Evolutionary conservation across 345 rosid species (phyloP).

Genomic region (Eucalyptus paniculata): DNA sequence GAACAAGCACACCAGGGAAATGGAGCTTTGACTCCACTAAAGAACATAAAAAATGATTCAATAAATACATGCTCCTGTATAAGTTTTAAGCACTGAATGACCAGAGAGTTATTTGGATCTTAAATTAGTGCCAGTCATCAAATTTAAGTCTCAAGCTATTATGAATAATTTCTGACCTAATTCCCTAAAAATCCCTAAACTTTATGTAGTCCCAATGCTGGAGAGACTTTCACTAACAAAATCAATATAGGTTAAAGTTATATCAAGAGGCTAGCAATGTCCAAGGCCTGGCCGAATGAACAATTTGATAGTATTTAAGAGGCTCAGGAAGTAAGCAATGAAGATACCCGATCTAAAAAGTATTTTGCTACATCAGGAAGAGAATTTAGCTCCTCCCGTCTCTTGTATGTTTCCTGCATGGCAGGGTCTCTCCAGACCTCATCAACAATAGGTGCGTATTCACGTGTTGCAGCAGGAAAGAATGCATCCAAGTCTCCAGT

Average conservation of each 20-base stretch:
- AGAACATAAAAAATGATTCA: background rate
- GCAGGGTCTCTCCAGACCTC: constrained; percentile 56
- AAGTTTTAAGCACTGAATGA: background rate
- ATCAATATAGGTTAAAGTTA: background rate
- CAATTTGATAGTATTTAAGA: background rate
- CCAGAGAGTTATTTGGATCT: background rate
- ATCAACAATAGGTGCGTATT: constrained; percentile 44
- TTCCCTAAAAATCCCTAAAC: too few species aligned
- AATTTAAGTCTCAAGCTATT: background rate
- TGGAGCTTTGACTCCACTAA: background rate
- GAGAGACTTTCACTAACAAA: background rate
- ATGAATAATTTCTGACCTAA: background rate
- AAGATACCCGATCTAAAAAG: constrained; percentile 36
- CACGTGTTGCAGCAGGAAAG: constrained; percentile 70
- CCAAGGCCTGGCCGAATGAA: background rate
- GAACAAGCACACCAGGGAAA: background rate
- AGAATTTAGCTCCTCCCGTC: constrained; percentile 31
- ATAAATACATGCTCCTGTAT: background rate
- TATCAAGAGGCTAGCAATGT: background rate
- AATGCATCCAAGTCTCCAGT: constrained; percentile 50
- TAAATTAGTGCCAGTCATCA: background rate
- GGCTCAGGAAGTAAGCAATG: background rate
- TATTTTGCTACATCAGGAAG: constrained; percentile 46
- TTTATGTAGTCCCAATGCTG: background rate
- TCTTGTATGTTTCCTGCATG: constrained; percentile 53